Percentiles rank a stretch among this genome's conserved stretches.
Evolutionary conservation across 148 eudicot species (phyloP).

Genomic region (Fagopyrum esculentum): DNA sequence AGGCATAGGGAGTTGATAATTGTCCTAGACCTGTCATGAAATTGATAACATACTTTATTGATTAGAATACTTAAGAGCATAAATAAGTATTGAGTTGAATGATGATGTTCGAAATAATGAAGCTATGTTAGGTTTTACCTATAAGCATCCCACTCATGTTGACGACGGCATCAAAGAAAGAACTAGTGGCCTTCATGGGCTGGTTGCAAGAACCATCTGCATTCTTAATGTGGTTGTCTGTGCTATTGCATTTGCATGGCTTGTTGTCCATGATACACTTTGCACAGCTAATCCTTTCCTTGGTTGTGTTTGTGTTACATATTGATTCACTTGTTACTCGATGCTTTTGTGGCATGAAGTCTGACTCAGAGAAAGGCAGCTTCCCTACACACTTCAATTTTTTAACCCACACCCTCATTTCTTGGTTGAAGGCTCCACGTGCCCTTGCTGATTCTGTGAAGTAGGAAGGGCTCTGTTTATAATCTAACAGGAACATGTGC

Average conservation of each 20-base stretch:
- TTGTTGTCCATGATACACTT: slow-evolving; percentile 24
- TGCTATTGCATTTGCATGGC: slow-evolving; percentile 23
- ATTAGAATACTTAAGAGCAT: background rate
- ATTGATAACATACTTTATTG: background rate
- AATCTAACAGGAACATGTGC: slow-evolving; percentile 12
- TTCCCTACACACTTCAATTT: slow-evolving; percentile 15
- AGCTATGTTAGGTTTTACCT: slow-evolving; percentile 28
- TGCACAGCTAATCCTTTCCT: slow-evolving; percentile 12
- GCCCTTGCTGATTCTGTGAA: background rate
- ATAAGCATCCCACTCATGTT: slow-evolving; percentile 82
- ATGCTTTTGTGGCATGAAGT: slow-evolving; percentile 13
- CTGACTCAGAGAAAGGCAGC: slow-evolving; percentile 5
- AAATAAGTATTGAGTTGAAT: background rate
- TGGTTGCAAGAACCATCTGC: slow-evolving; percentile 12
- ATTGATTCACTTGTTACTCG: slow-evolving; percentile 15
- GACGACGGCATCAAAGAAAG: slow-evolving; percentile 55
- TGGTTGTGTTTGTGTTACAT: background rate
- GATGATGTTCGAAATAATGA: background rate
- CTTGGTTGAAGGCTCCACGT: background rate
- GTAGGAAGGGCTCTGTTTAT: slow-evolving; percentile 2
- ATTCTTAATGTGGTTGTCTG: slow-evolving; percentile 15
- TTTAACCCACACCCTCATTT: slow-evolving; percentile 12
- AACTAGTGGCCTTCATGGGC: slow-evolving; percentile 29
- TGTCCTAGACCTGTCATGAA: slow-evolving; percentile 58
- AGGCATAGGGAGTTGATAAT: slow-evolving; percentile 60